Base-by-base conservation (phyloP, 2,329 filamentous ascomycete genomes). In the Daldinia eschscholtzii region DNA sequence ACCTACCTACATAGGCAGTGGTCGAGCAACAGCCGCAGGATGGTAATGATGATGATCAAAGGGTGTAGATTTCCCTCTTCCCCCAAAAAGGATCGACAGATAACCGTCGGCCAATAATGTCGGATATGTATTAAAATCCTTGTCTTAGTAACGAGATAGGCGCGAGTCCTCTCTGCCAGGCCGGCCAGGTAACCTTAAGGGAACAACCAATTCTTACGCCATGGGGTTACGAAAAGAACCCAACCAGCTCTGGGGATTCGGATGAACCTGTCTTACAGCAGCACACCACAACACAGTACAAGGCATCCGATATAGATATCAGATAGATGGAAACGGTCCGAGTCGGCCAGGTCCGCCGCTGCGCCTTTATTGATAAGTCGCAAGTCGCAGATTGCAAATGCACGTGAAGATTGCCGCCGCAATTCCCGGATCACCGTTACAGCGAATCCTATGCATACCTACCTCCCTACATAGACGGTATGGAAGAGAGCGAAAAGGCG, bases 391-490 rank as follows among this genome's bases (percentile, higher is more conserved):
- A 37, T 37, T 13, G 30, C 5, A 65, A 33, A 65, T 50, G 68
- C 68, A 70, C 68, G 65, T 70, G 68, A 70, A 63, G 12, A n/a
- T 48, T 60, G 48, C 42, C 57, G 57, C 60, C 57, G 60, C 57
- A 39, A 68, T 53, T 61, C 60, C 64, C 50, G 64, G 61, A 57
- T 58, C 64, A 39, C 59, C 52, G 64, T 71, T 66, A 53, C 69
- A 68, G 60, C 28, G 50, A 63, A 56, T 50, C 26, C 41, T 35
- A 61, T 28, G 35, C 23, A 57, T 57, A 42, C 52, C n/a, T 63
- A 39, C 35, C 13, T 39, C 35, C 35, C 35, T 39, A 57, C 61
- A 56, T 61, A 65, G 55, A 55, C 28, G 55, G 61, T 48, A 39
- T 50, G 61, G 61, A 42, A 70, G 46, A 42, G 33, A 10, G 20